Conservation (phyloP, 768 basidiomycete genomes). For the Fomitopsis serialis region DNA sequence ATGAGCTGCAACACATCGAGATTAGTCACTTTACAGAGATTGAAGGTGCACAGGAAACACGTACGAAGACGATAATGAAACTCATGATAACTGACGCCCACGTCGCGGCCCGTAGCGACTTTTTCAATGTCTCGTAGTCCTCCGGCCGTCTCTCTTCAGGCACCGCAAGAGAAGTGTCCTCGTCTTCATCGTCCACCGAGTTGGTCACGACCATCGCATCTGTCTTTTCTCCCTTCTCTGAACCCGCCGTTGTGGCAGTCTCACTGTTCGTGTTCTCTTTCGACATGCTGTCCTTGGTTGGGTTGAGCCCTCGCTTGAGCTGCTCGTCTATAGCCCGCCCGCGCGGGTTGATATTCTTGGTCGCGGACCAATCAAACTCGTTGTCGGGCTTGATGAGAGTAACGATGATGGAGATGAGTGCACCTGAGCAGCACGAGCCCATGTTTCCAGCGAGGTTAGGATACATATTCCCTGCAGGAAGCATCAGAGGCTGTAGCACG, state of each 20-base stretch:
- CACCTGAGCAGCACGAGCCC: constrained; percentile 6
- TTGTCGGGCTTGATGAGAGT: constrained; percentile 5
- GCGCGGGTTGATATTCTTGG: constrained; percentile 5
- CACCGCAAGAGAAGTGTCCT: neutral
- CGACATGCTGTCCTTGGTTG: neutral
- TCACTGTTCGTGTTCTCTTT: neutral
- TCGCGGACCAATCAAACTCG: constrained; percentile 5
- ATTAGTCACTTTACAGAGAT: neutral
- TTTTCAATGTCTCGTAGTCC: neutral
- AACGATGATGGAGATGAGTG: constrained; percentile 1
- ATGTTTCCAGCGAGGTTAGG: constrained; percentile 1
- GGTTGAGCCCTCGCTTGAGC: neutral
- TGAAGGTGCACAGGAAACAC: neutral
- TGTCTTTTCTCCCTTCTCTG: constrained; percentile 1
- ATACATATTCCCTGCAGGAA: neutral
- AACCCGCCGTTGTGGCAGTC: neutral
- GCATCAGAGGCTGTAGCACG: no score
- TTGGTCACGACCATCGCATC: neutral
- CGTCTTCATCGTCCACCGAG: neutral
- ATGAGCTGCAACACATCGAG: neutral
- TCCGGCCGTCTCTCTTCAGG: neutral
- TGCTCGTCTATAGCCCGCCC: constrained; percentile 1
- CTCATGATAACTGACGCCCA: constrained; percentile 1
- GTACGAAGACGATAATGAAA: constrained; percentile 4
- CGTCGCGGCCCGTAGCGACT: constrained; percentile 2